A percentile compares a stretch with the other conserved stretches of the same genome.
These are phyloP conservation scores for Populus ilicifolia DNA, from an alignment of 345 rosid species.

Conservation along the genomic window DNA sequence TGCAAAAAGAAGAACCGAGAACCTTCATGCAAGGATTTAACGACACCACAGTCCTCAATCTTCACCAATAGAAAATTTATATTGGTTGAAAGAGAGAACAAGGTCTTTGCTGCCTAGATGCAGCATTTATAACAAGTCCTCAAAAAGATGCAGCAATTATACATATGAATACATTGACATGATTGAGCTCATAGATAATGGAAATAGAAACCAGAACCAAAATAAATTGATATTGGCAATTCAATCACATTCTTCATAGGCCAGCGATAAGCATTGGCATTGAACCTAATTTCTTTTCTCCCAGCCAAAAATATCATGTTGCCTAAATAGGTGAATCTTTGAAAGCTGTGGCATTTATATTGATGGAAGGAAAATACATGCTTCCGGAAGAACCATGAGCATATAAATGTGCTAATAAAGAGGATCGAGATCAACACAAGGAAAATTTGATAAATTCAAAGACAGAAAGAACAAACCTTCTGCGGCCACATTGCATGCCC, in stretches of 20 bases:
- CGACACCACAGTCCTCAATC: neutral
- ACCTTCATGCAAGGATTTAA: neutral
- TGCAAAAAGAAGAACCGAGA: neutral
- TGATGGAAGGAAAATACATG: neutral
- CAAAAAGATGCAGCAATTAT: neutral
- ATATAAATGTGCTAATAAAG: neutral
- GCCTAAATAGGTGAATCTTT: neutral
- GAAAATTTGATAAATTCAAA: neutral
- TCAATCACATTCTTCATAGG: neutral
- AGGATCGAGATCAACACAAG: neutral
- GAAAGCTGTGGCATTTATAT: neutral
- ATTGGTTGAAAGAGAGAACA: neutral
- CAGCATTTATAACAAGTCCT: neutral
- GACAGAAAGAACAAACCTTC: slow-evolving; percentile 57
- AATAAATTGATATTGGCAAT: neutral
- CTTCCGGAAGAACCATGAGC: neutral
- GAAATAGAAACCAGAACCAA: neutral
- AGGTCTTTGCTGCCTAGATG: neutral
- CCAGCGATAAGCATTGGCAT: neutral
- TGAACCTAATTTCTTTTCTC: neutral
- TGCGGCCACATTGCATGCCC: slow-evolving; percentile 82
- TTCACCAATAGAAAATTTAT: neutral
- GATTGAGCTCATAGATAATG: neutral
- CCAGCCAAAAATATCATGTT: neutral
- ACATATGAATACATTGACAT: neutral